Percentiles rank a stretch among this genome's conserved stretches.
These are phyloP conservation scores for Secale cereale DNA, from an alignment of 176 grass and related monocot species.

Conservation along the genomic window DNA sequence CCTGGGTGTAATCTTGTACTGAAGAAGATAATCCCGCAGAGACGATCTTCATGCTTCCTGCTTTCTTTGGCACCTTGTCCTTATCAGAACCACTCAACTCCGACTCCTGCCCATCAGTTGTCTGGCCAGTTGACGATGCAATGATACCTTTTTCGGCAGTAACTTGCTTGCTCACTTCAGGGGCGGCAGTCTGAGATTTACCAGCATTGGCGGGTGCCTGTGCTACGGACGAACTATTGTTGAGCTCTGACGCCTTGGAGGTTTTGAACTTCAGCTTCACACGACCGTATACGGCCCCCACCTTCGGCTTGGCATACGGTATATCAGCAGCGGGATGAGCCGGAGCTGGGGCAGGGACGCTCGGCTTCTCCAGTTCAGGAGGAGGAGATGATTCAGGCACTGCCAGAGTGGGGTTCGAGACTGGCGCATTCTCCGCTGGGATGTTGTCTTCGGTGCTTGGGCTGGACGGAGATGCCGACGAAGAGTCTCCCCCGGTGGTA, in stretches of 20 bases:
- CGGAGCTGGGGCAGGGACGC: neutral
- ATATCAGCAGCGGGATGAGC: neutral
- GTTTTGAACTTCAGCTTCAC: constrained; percentile 72
- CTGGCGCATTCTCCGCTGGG: neutral
- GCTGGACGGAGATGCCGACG: constrained; percentile 20
- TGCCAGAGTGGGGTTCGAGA: neutral
- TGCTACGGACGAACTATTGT: constrained; percentile 19
- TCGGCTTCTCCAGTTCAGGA: constrained; percentile 19
- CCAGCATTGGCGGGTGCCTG: constrained; percentile 18
- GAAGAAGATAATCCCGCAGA: constrained; percentile 29
- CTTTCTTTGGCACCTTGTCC: constrained; percentile 43
- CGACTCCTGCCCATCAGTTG: constrained; percentile 5
- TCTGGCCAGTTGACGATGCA: constrained; percentile 17
- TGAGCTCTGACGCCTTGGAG: constrained; percentile 32
- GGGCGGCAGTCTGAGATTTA: constrained; percentile 2
- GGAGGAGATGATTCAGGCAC: neutral
- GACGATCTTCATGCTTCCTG: constrained; percentile 48
- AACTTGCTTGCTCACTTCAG: constrained; percentile 9
- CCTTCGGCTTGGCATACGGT: constrained; percentile 28
- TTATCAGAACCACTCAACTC: constrained; percentile 34
- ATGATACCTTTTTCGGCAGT: constrained; percentile 10
- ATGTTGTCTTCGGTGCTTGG: constrained; percentile 33
- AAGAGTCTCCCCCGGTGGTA: constrained; percentile 1
- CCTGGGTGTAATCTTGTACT: constrained; percentile 13
- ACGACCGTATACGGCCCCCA: constrained; percentile 36